Evolutionary conservation across 345 rosid species (phyloP).

Genomic region (Barbarea vulgaris): DNA sequence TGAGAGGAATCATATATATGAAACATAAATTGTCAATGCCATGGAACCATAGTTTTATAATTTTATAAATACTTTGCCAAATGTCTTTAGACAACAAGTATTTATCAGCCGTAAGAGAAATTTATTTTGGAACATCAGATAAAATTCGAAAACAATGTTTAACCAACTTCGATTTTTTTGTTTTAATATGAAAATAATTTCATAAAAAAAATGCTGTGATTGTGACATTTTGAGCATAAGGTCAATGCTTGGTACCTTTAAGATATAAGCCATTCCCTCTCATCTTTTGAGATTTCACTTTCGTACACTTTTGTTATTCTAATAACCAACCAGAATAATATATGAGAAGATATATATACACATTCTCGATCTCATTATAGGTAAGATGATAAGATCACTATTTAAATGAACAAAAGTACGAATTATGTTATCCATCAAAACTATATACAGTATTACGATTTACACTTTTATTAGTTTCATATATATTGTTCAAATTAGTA

Average conservation of each 20-base stretch:
- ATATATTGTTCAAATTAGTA: neutral
- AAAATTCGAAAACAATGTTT: slow-evolving; percentile 29
- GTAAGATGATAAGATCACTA: slow-evolving; percentile 8
- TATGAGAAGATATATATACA: neutral
- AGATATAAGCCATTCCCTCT: slow-evolving; percentile 17
- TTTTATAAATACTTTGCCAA: neutral
- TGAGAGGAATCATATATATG: neutral
- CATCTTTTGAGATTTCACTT: slow-evolving; percentile 20
- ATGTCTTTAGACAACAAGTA: slow-evolving; percentile 3
- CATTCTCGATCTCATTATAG: neutral
- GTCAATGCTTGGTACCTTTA: slow-evolving; percentile 33
- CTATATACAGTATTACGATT: neutral
- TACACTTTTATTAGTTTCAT: neutral
- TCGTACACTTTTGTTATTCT: slow-evolving; percentile 29
- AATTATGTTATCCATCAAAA: neutral
- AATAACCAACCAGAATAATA: neutral
- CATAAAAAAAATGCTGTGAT: neutral
- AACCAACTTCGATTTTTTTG: slow-evolving; percentile 13
- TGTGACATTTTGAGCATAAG: slow-evolving; percentile 9
- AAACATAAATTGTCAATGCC: neutral
- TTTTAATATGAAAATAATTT: slow-evolving; percentile 1
- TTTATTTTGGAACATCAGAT: neutral
- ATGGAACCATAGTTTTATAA: neutral
- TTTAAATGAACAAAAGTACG: neutral
- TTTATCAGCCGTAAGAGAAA: neutral